phyloP scores from a whole-genome alignment of 441 rosid species.

The Populus hybrid region DNA sequence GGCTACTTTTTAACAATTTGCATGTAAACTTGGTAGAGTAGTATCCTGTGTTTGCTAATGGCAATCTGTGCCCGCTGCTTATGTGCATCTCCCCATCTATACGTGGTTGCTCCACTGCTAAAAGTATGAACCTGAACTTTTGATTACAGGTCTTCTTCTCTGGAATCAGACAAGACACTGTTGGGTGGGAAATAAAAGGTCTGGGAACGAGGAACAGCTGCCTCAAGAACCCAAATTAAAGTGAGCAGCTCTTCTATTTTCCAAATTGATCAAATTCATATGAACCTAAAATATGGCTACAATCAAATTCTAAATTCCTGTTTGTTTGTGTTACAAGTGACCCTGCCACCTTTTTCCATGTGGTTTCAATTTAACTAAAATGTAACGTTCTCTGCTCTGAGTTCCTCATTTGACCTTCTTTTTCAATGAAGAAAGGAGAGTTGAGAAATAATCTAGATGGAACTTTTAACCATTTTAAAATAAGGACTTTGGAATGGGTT shows the following conservation, averaged over 20 bases:
- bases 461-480: too few relatives aligned
- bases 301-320: not conserved
- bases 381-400: too few relatives aligned
- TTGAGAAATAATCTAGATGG: too few relatives aligned
- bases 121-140: slow-evolving; percentile 17
- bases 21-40: not conserved
- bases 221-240: slow-evolving; percentile 59
- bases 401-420: too few relatives aligned
- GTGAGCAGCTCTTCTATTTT: slow-evolving; percentile 43
- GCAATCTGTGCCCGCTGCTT: not conserved
- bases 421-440: too few relatives aligned
- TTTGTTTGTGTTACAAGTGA: not conserved
- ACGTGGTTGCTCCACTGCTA: not conserved
- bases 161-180: slow-evolving; percentile 81
- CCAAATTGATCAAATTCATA: slow-evolving; percentile 4
- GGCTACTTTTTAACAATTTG: not conserved
- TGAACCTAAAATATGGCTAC: not conserved
- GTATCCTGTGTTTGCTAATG: not conserved
- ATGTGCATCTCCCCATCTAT: not conserved
- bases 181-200: slow-evolving; percentile 60
- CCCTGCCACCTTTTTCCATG: not conserved
- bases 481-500: too few relatives aligned
- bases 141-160: slow-evolving; percentile 45
- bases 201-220: slow-evolving; percentile 36
- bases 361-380: not conserved